phyloP scores from a whole-genome alignment of 1,284 basidiomycete species.

The Exobasidium rhododendri region DNA sequence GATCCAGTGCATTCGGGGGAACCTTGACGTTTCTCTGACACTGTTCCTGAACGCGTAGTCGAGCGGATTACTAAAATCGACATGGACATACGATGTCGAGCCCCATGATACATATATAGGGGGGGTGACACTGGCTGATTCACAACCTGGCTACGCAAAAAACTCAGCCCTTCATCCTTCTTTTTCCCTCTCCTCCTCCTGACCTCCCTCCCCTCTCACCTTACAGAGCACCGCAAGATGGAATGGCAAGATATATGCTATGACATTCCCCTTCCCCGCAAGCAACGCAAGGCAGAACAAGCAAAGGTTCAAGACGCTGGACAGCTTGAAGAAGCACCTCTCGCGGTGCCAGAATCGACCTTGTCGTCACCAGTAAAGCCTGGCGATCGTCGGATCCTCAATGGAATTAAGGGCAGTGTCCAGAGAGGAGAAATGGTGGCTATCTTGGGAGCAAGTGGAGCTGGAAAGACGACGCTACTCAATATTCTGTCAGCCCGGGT shows the following conservation, averaged over 20 bases:
- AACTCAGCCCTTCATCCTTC: not conserved
- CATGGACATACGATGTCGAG: too few relatives aligned
- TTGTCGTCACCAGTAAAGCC: not conserved
- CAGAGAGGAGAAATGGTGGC: conserved; percentile 26
- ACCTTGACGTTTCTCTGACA: too few relatives aligned
- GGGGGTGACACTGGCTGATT: too few relatives aligned
- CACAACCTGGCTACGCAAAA: too few relatives aligned
- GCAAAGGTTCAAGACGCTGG: not conserved
- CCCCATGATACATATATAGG: too few relatives aligned
- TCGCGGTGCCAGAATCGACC: not conserved
- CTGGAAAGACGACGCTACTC: conserved; percentile 23
- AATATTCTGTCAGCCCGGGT: conserved; percentile 21
- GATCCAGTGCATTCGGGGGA: too few relatives aligned
- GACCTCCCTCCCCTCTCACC: not conserved
- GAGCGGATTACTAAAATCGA: too few relatives aligned
- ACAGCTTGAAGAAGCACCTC: not conserved
- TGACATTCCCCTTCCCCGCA: conserved; percentile 35
- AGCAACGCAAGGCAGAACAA: conserved; percentile 27
- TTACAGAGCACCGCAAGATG: conserved; percentile 16
- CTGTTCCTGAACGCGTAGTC: too few relatives aligned
- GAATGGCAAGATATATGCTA: conserved; percentile 37
- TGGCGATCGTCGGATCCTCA: conserved; percentile 22
- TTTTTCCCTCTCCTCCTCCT: not conserved
- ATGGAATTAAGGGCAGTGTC: conserved; percentile 23
- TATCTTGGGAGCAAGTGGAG: conserved; percentile 47